Evolutionary conservation across 2,329 filamentous ascomycete species (phyloP), one percentile per base, ranked within the genome.

Genomic region (Aspergillus sp.): DNA sequence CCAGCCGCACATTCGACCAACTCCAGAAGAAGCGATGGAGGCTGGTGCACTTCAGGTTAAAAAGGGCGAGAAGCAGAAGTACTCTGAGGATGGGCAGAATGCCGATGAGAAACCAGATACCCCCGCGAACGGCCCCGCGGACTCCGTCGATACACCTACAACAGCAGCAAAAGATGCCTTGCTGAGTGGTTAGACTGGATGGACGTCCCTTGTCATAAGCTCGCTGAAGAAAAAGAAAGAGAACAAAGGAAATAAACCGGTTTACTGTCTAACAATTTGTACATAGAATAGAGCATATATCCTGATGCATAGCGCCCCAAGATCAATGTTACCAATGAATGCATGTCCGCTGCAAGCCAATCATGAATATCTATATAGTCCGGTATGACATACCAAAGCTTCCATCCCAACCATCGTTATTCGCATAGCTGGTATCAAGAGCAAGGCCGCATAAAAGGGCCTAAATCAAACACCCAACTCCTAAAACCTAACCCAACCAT

Each of bases 1-100:
- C 52, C 93, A 98, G 77, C 89, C 93, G 4, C 90, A 96, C 67
- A 84, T 97, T 6, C 80, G 93, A 56, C 93, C 92, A 41, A 73
- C 97, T 68, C 95, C 95, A 0, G 89, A 89, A 65, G 93, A 98
- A 77, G 95, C 95, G 2, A 68, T 95, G 63, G 87, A 88, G 61
- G 92, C 91, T 71, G 93, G 93, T 0, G 88, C 89, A 2, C 82
- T 96, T 72, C 84, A 82, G 57, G 72, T 88, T 61, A 90, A 87
- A 67, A 93, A 91, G 78, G 92, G 53, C 33, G 58, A 59, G 17
- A 59, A 62, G 4, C 57, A 65, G 37, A 59, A 66, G 17, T 59
- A 64, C n/a, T 19, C 59, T 11, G 54, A 56, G 37, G 24, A 48
- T 15, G 59, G 55, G 19, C 47, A 56, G 27, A 46, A 4, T 19